These are phyloP conservation scores for Wickerhamia fluorescens DNA, from an alignment of 805 yeast genomes.

Conservation along the genomic window DNA sequence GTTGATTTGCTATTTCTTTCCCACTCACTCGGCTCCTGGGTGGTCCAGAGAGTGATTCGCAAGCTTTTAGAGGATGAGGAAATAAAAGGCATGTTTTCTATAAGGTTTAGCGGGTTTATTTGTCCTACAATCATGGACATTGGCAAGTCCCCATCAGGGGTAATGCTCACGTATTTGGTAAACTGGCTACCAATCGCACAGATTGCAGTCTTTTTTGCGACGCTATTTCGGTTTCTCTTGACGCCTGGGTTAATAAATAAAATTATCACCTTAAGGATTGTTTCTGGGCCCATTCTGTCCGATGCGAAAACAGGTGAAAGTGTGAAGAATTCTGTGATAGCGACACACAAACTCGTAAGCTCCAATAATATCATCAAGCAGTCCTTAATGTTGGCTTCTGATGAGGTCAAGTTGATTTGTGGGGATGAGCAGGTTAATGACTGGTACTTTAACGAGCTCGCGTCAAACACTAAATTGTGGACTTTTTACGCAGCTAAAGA, in stretches of 20 bases:
- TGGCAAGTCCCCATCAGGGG: constrained; percentile 35
- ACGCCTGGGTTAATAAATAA: constrained; percentile 14
- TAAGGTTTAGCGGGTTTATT: constrained; percentile 49
- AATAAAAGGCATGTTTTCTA: constrained; percentile 16
- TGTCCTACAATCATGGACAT: constrained; percentile 69
- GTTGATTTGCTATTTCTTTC: constrained; percentile 44
- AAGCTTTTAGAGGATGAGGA: constrained; percentile 16
- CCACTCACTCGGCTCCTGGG: constrained; percentile 68
- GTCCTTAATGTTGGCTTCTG: constrained; percentile 47
- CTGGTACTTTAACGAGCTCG: constrained; percentile 30
- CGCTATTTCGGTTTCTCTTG: constrained; percentile 25
- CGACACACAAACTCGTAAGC: constrained; percentile 36
- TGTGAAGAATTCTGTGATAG: constrained; percentile 32
- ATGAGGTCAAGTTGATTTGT: constrained; percentile 50
- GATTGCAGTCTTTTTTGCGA: constrained; percentile 17
- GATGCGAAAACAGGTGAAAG: constrained; percentile 13
- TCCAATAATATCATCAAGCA: constrained; percentile 45
- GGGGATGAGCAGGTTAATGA: constrained; percentile 47
- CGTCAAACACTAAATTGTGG: constrained; percentile 37
- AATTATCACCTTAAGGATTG: constrained; percentile 15
- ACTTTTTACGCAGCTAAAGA: constrained; percentile 51
- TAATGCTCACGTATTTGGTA: constrained; percentile 16
- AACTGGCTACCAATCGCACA: constrained; percentile 32
- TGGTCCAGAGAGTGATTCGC: constrained; percentile 46
- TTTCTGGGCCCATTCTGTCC: constrained; percentile 17